Conservation (phyloP, 805 yeast species). For the Sugiyamaella marilandica region DNA sequence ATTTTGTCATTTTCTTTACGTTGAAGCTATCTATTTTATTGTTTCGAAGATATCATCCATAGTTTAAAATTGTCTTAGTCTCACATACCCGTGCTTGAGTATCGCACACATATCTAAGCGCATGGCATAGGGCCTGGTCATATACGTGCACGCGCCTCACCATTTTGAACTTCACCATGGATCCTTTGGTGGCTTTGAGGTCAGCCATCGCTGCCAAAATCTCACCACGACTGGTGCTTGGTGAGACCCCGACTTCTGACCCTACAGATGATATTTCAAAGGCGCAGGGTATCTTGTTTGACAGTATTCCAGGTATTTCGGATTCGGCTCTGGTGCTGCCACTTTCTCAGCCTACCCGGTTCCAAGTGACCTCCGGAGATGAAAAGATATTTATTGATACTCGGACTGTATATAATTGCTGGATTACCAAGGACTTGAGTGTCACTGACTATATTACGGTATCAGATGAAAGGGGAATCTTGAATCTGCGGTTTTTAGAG, state of each 20-base stretch:
- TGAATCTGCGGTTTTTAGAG: constrained; percentile 75
- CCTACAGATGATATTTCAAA: constrained; percentile 35
- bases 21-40: background rate
- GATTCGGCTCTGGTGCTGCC: constrained; percentile 23
- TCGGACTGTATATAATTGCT: constrained; percentile 66
- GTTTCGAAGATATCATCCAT: background rate
- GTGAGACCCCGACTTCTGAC: constrained; percentile 21
- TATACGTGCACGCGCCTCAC: background rate
- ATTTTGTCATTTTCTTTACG: background rate
- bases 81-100: background rate
- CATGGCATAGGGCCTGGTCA: background rate
- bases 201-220: constrained; percentile 29
- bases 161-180: constrained; percentile 16
- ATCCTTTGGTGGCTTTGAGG: constrained; percentile 31
- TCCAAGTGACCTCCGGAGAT: constrained; percentile 29
- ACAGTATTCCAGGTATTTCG: constrained; percentile 22
- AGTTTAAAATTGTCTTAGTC: background rate
- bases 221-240: constrained; percentile 24
- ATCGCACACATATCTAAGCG: no score
- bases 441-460: constrained; percentile 77
- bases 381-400: constrained; percentile 34
- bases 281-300: constrained; percentile 34
- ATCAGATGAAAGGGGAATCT: constrained; percentile 58
- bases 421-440: constrained; percentile 66
- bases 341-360: constrained; percentile 49